phyloP scores from a whole-genome alignment of 1,139 yeast species.

The Meyerozyma guilliermondii region DNA sequence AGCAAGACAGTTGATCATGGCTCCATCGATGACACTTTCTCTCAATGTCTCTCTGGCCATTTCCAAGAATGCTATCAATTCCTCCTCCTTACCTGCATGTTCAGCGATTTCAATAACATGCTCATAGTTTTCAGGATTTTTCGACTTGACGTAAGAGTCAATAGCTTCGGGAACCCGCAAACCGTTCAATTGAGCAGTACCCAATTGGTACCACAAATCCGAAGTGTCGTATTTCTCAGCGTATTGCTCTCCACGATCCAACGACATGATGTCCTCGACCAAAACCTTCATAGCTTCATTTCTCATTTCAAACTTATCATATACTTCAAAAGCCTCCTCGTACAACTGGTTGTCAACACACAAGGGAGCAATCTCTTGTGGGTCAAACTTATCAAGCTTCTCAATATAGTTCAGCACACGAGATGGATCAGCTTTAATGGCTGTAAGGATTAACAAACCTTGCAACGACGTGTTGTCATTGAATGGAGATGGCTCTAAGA shows the following conservation, averaged over 20 bases:
- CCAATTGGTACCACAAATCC: constrained; percentile 92
- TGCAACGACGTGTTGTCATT: constrained; percentile 92
- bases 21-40: constrained; percentile 91
- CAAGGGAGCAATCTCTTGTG: constrained; percentile 88
- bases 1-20: constrained; percentile 83
- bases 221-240: constrained; percentile 86
- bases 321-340: constrained; percentile 94
- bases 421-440: constrained; percentile 89
- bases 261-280: constrained; percentile 88
- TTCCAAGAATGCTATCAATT: constrained; percentile 75
- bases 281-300: constrained; percentile 82
- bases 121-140: constrained; percentile 85
- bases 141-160: constrained; percentile 81
- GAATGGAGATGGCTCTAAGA: constrained; percentile 95
- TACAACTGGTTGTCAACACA: constrained; percentile 83
- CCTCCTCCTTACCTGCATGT: constrained; percentile 95
- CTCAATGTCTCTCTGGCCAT: constrained; percentile 95
- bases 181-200: constrained; percentile 94
- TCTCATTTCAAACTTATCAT: constrained; percentile 77
- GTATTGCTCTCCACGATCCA: constrained; percentile 91
- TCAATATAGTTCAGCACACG: constrained; percentile 83
- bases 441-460: constrained; percentile 87
- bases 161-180: constrained; percentile 90
- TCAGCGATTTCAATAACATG: constrained; percentile 94
- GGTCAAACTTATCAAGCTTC: constrained; percentile 85